Evolutionary conservation across 2,329 filamentous ascomycete species (phyloP).

Genomic region (Calonectria hawksworthii): DNA sequence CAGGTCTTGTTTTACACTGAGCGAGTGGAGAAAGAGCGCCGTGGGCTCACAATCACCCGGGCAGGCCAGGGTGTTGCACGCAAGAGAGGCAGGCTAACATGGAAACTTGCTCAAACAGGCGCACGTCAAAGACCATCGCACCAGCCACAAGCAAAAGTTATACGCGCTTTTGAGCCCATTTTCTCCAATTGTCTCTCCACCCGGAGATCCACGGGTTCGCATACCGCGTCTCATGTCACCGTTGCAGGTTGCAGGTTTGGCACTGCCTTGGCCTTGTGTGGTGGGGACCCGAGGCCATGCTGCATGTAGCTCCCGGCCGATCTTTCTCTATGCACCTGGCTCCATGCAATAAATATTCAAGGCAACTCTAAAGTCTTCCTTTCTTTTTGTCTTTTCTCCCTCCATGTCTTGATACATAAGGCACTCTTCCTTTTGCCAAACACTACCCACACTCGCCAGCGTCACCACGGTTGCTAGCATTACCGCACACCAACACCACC

Average conservation of each 20-base stretch:
- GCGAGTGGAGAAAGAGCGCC: background rate
- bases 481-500: no score
- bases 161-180: slow-evolving; percentile 18
- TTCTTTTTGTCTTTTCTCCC: background rate
- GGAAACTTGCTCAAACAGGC: background rate
- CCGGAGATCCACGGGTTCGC: slow-evolving; percentile 20
- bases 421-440: background rate
- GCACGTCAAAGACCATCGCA: background rate
- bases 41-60: background rate
- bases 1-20: background rate
- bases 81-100: background rate
- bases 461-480: background rate
- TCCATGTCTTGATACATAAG: background rate
- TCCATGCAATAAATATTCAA: background rate
- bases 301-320: background rate
- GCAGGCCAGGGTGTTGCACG: background rate
- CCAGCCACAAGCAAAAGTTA: background rate
- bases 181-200: slow-evolving; percentile 20
- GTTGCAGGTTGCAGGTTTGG: slow-evolving; percentile 3
- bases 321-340: background rate
- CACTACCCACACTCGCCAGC: background rate
- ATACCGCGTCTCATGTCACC: background rate
- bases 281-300: background rate
- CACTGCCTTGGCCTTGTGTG: slow-evolving; percentile 1
- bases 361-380: background rate